Evolutionary conservation across 805 yeast genomes (phyloP), one percentile per base, ranked within the genome.

Genomic region (Pichia pseudocactophila): DNA sequence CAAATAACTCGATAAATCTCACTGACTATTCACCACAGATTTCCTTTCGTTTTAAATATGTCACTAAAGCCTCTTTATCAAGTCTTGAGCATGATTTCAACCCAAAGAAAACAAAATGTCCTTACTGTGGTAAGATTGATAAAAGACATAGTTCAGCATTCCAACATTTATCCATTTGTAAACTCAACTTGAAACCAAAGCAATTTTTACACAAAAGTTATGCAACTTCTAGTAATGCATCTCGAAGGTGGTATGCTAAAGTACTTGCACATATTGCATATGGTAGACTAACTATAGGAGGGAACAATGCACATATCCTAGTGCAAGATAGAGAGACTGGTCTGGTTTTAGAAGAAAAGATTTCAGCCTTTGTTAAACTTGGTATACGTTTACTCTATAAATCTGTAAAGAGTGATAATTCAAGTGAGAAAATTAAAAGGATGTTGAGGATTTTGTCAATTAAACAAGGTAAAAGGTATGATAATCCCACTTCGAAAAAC

Each of bases 241-340:
- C 89, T 4, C 79, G 85, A 51, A 76, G 88, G 46, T 89, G 97
- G 97, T 86, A 83, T 55, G 72, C 89, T 3, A 87, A 83, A 53
- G 74, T 84, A 3, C 65, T 89, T 43, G 82, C 88, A 39, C 89
- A 87, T 55, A 65, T 92, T 37, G 85, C 92, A 0, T 88, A 86
- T 56, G 98, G 98, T 0, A 82, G 82, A 53, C 82, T 88, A 57
- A 78, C 79, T 38, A 63, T 90, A 30, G 97, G 97, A 2, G 79
- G 81, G 19, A 86, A 90, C 56, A 87, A 94, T 37, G 98, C 97
- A 9, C 90, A 90, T 56, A 90, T 92, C 26, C 66, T 92, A 39
- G 97, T 90, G 2, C 97, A 92, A 59, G 97, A 92, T 58, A 70
- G 98, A 47, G 68, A 73, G 15, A 81, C 96, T 0, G 98, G 98